Evolutionary conservation across 768 basidiomycete genomes (phyloP), one percentile per base, ranked within the genome.

Genomic region (Gautieria morchelliformis): DNA sequence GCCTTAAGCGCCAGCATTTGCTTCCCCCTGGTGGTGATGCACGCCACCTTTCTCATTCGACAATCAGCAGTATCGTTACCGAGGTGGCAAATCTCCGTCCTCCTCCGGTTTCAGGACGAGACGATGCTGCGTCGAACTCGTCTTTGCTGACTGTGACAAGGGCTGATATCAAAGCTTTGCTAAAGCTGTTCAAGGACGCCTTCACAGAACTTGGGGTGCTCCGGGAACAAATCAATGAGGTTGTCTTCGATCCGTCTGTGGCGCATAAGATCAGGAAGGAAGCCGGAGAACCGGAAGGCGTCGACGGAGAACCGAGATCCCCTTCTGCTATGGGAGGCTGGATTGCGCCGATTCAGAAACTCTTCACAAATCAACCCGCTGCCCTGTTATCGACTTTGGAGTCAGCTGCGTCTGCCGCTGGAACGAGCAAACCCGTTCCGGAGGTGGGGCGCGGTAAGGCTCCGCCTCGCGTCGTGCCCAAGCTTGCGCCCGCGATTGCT

Each of bases 1-100:
- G 96, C 27, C 74, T 98, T 27, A 94, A 91, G 70, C 85, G 93
- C 56, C 94, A 97, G 63, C 83, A 93, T 64, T 76, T 98, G 19
- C 80, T 80, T 58, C 40, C 52, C 24, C 87, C 86, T 22, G 87
- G 91, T 9, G 72, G 69, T 9, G 93, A 96, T 62, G 79, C 97
- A 32, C 80, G 83, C 32, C 87, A 96, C 67, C 77, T 98, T 17
- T 94, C 93, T 0, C 83, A 86, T 46, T 81, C 79, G 24, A 96
- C 93, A 0, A 77, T 98, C 58, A 78, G 79, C 58, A 77, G 78
- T 52, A 82, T 99, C 51, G 65, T 92, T 14, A 70, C 76, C 24
- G 95, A 99, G 52, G 75, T 83, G 11, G 74, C 75, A 10, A 75
- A 75, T 12, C 73, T 95, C n/a, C 83, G 93, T 1, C 24, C 37